A percentile compares a stretch with the other conserved stretches of the same genome.
phyloP scores from a whole-genome alignment of 2,329 filamentous ascomycete genomes.

The Xylaria sp. region DNA sequence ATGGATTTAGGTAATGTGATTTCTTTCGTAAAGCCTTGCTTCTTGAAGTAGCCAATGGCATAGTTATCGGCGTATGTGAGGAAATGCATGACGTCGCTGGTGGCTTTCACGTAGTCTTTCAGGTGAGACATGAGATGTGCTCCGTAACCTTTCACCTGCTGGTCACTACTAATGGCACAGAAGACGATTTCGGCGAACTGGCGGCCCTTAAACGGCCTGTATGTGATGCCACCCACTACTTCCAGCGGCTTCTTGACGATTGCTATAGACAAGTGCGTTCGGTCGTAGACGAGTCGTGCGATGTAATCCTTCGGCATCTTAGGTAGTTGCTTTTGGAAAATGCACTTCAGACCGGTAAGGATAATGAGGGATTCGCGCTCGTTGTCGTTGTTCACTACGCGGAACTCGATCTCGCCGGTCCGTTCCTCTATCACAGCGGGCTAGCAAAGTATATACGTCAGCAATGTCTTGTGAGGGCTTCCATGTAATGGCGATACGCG shows the following conservation, averaged over 20 bases:
- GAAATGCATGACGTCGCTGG: constrained; percentile 97
- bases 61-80: constrained; percentile 99
- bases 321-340: constrained; percentile 97
- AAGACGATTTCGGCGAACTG: constrained; percentile 99
- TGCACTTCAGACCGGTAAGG: constrained; percentile 93
- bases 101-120: constrained; percentile 98
- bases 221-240: constrained; percentile 97
- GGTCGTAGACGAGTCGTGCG: constrained; percentile 94
- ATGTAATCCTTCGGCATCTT: constrained; percentile 99
- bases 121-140: constrained; percentile 98
- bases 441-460: constrained; percentile 51
- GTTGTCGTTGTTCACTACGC: constrained; percentile 97
- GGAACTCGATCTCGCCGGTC: constrained; percentile 93
- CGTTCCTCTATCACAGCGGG: constrained; percentile 93
- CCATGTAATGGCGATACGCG: background rate
- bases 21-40: constrained; percentile 98
- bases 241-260: constrained; percentile 97
- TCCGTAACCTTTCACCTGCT: constrained; percentile 98
- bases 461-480: background rate
- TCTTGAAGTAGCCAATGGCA: constrained; percentile 98
- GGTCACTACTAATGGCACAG: constrained; percentile 95
- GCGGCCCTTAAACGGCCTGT: constrained; percentile 90
- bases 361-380: constrained; percentile 90
- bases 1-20: constrained; percentile 89
- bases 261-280: constrained; percentile 94